These are phyloP conservation scores for Hypsizygus ulmarius DNA, from an alignment of 1,284 basidiomycete genomes.

Conservation along the genomic window DNA sequence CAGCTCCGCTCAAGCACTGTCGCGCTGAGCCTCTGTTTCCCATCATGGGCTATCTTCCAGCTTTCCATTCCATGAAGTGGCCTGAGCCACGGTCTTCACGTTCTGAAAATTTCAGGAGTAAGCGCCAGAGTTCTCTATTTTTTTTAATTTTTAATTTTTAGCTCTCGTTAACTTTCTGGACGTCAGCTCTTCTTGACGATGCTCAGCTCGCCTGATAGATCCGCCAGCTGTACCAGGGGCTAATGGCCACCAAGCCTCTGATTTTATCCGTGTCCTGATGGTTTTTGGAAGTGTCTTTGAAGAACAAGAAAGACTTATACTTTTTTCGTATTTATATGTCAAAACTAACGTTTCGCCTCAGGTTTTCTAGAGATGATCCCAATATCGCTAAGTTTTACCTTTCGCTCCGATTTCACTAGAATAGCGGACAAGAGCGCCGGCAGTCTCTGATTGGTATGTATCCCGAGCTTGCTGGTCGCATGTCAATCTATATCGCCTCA, in stretches of 20 bases:
- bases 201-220: neutral
- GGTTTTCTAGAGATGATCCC: conserved; percentile 1
- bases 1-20: too few species aligned
- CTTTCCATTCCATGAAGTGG: too few species aligned
- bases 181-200: neutral
- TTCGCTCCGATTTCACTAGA: neutral
- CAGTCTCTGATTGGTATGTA: neutral
- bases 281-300: conserved; percentile 1
- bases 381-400: neutral
- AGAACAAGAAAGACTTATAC: neutral
- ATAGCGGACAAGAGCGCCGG: neutral
- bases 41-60: too few species aligned
- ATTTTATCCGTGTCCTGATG: neutral
- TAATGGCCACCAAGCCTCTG: neutral
- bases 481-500: neutral
- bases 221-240: neutral
- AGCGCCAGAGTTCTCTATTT: too few species aligned
- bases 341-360: neutral
- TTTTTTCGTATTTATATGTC: neutral
- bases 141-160: neutral
- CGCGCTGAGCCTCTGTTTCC: too few species aligned
- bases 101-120: too few species aligned
- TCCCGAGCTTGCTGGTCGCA: neutral
- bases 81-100: too few species aligned
- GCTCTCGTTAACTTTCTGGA: neutral